phyloP scores from a whole-genome alignment of 169 alveolate genomes.

The Plasmodium vivax region DNA sequence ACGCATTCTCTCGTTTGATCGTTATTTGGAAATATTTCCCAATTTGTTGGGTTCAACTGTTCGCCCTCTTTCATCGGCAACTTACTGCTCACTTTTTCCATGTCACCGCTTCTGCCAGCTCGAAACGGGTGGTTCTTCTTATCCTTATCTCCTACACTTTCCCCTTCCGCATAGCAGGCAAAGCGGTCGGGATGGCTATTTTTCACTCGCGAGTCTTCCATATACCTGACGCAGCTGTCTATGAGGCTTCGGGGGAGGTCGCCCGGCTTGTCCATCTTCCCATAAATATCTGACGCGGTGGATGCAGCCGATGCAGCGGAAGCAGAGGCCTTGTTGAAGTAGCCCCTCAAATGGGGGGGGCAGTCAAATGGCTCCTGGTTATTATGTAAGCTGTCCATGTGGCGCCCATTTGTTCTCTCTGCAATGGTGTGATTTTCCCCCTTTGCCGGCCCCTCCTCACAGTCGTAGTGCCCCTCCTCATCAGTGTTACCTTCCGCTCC shows the following conservation, averaged over 20 bases:
- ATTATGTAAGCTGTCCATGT: not conserved
- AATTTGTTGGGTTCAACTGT: not conserved
- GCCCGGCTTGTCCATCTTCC: not conserved
- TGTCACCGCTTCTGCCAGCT: not conserved
- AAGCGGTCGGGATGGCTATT: not conserved
- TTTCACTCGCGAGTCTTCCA: not conserved
- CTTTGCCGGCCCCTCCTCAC: not conserved
- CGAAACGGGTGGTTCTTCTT: not conserved
- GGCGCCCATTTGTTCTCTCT: not conserved
- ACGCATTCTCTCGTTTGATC: not conserved
- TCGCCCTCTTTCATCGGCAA: not conserved
- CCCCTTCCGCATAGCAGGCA: not conserved
- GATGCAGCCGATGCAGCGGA: not conserved
- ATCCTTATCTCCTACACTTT: not conserved
- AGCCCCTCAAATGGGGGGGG: not conserved
- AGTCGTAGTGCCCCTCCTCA: not conserved
- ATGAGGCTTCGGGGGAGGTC: not conserved
- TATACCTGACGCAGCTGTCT: not conserved
- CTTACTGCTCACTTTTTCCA: not conserved
- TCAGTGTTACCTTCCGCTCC: not conserved
- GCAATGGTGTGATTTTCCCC: not conserved
- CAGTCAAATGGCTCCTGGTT: not conserved
- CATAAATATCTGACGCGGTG: not conserved
- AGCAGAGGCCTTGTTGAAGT: not conserved
- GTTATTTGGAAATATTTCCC: not conserved